Evolutionary conservation across 2,329 filamentous ascomycete genomes (phyloP), one percentile per base, ranked within the genome.

Genomic region (Claviceps paspali): DNA sequence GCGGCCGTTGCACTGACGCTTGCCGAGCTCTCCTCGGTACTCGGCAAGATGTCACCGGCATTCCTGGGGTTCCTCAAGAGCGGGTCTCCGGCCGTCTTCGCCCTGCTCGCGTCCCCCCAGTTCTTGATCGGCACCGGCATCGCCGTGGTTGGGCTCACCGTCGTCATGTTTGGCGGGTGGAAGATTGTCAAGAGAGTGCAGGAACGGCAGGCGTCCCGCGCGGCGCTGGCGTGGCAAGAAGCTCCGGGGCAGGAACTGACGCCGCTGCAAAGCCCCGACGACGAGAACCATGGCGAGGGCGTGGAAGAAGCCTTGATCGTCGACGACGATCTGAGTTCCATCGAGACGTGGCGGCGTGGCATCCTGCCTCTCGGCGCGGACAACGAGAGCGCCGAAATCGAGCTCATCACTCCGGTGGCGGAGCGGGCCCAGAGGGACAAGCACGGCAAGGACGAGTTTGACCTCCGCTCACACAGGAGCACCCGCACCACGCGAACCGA

Each of bases 91-190:
- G 80, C 82, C 6, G 78, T 94, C 15, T 88, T 94, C 48, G 82
- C 80, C 0, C 70, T 98, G 17, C 72, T 98, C 3, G 78, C 84
- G 0, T 87, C 81, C 39, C 91, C 91, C 1, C 85, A 98, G 52
- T 98, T 98, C 54, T 73, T 95, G 44, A 94, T 98, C 49, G 86
- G 86, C 4, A 85, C 83, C 1, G 83, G 87, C 30, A 76, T 94
- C 11, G 84, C 82, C 1, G 77, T n/a, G n/a, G n/a, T 94, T 0
- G 91, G 91, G 11, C 79, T 94, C n/a, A 96, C 91, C 0, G 78
- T 96, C 7, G 84, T 98, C 49, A 87, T 91, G 55, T 84, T 98
- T 42, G 91, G 91, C 38, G 88, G 91, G 5, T 96, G 85, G 72
- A 96, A 94, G 62, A 95, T 98, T 55, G 78, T 98, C 60, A 92